phyloP scores from a whole-genome alignment of 139 green algal species.

The Chlorella sp. region DNA sequence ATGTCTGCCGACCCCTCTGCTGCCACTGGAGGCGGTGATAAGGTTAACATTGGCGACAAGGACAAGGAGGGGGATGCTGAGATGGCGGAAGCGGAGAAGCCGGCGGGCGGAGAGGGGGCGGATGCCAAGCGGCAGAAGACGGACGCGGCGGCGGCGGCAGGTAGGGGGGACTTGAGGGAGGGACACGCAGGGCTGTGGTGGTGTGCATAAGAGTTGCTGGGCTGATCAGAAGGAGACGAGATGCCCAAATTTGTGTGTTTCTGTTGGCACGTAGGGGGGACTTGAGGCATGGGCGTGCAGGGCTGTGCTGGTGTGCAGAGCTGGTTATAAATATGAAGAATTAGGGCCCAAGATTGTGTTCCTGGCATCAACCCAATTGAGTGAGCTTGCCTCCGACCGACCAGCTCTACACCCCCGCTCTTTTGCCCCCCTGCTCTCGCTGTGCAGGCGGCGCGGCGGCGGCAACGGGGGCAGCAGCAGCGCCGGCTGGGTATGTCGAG shows the following conservation, averaged over 20 bases:
- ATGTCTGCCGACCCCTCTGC: not conserved
- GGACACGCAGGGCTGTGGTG: not conserved
- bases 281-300: too few relatives aligned
- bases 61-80: not conserved
- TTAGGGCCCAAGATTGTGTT: too few relatives aligned
- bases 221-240: too few relatives aligned
- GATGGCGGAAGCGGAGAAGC: not conserved
- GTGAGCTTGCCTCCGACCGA: too few relatives aligned
- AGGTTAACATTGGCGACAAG: not conserved
- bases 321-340: too few relatives aligned
- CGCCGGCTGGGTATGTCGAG: conserved; percentile 8
- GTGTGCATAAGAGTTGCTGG: not conserved
- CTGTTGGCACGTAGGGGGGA: too few relatives aligned
- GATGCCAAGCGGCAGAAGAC: conserved; percentile 32
- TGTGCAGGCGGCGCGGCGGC: not conserved
- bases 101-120: not conserved
- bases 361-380: too few relatives aligned
- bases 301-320: too few relatives aligned
- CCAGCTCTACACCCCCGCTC: not conserved
- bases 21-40: too few relatives aligned
- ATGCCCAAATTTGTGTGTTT: too few relatives aligned
- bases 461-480: not conserved
- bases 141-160: not conserved
- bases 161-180: not conserved
- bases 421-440: not conserved